Percentiles rank a stretch among this genome's conserved stretches.
These are phyloP conservation scores for Camelina neglecta DNA, from an alignment of 345 rosid genomes.

Conservation along the genomic window DNA sequence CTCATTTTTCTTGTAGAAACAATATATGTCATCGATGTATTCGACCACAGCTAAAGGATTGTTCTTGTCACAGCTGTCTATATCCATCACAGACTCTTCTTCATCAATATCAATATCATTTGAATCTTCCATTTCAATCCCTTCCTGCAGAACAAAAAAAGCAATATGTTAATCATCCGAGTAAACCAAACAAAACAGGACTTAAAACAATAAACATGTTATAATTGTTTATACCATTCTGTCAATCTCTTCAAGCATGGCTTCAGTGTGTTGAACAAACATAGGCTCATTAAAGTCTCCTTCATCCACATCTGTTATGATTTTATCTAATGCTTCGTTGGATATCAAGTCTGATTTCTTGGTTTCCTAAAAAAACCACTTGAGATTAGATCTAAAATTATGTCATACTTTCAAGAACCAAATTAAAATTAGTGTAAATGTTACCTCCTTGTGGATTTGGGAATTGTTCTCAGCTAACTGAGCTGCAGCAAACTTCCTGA, in stretches of 20 bases:
- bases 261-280: slow-evolving; percentile 90
- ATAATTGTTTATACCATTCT: slow-evolving; percentile 59
- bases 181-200: background rate
- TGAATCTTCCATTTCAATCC: slow-evolving; percentile 85
- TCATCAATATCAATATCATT: slow-evolving; percentile 16
- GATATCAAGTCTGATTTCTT: slow-evolving; percentile 50
- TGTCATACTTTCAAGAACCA: background rate
- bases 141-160: slow-evolving; percentile 56
- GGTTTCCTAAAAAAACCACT: slow-evolving; percentile 48
- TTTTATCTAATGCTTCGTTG: slow-evolving; percentile 49
- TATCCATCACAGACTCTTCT: slow-evolving; percentile 64
- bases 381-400: background rate
- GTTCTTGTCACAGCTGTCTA: slow-evolving; percentile 69
- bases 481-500: slow-evolving; percentile 85
- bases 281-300: slow-evolving; percentile 69
- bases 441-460: slow-evolving; percentile 57
- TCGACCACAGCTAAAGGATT: slow-evolving; percentile 84
- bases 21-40: slow-evolving; percentile 72
- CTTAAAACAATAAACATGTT: background rate
- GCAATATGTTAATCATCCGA: background rate
- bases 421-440: background rate
- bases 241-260: slow-evolving; percentile 87
- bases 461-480: slow-evolving; percentile 70
- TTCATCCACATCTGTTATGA: slow-evolving; percentile 60
- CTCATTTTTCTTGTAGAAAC: slow-evolving; percentile 79